Percentiles rank a stretch among this genome's conserved stretches.
Evolutionary conservation across 2,329 filamentous ascomycete species (phyloP).

Genomic region (Microdochium trichocladiopsis): DNA sequence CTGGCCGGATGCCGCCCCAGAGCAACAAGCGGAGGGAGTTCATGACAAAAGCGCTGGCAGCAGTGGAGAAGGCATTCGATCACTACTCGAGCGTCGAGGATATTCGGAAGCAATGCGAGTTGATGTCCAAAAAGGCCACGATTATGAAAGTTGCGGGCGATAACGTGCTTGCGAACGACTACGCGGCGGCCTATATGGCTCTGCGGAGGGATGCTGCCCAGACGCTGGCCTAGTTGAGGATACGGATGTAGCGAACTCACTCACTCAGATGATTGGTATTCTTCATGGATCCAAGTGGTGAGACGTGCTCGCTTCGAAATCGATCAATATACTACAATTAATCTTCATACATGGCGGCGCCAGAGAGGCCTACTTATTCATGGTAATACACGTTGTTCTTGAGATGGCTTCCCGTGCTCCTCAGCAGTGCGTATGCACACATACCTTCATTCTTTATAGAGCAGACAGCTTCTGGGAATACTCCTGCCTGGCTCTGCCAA

Average conservation of each 20-base stretch:
- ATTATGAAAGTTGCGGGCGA: constrained; percentile 68
- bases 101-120: constrained; percentile 64
- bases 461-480: too few species aligned
- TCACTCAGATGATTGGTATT: too few species aligned
- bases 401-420: too few species aligned
- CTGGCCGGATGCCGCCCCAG: constrained; percentile 42
- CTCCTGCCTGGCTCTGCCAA: too few species aligned
- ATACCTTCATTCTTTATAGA: too few species aligned
- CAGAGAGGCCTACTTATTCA: too few species aligned
- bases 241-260: background rate
- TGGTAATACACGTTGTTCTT: too few species aligned
- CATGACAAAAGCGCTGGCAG: constrained; percentile 49
- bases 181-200: constrained; percentile 57
- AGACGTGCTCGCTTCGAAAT: too few species aligned
- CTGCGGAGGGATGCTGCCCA: constrained; percentile 35
- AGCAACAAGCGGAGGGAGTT: constrained; percentile 44
- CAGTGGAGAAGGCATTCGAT: constrained; percentile 55
- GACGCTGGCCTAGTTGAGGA: background rate
- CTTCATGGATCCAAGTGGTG: too few species aligned
- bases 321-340: too few species aligned
- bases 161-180: constrained; percentile 54
- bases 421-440: too few species aligned
- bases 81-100: constrained; percentile 64
- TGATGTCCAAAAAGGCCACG: constrained; percentile 75
- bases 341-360: too few species aligned